Base-by-base conservation (phyloP, 2,329 filamentous ascomycete species). In the Claviceps sp. region DNA sequence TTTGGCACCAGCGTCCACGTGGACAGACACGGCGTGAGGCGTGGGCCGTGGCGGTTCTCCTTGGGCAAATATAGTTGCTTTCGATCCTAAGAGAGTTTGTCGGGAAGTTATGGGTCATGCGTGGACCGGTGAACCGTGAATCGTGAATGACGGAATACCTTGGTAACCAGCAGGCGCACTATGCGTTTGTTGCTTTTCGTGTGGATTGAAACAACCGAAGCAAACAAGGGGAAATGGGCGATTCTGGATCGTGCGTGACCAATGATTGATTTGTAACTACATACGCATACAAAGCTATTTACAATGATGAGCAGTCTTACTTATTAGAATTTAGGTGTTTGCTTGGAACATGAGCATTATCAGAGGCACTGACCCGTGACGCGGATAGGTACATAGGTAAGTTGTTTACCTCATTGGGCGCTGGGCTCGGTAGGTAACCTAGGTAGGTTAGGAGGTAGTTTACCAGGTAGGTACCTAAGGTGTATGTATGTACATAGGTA, bases 21-120 rank as follows among this genome's bases (percentile, higher is more conserved):
- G 19, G 68, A 72, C 60, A 67, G 66, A 11, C 63, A 73, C 56
- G 75, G 74, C 46, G 63, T 76, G 7, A 71, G 68, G 48, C 69
- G 72, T 11, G 75, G 74, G 2, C 73, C 73, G 3, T 77, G 73
- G 72, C 66, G 74, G 44, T 72, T 77, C 60, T 71, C 70, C 48
- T 64, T 75, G 43, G 71, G 73, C 55, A 69, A 65, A 45, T 76
- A 75, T 61, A 74, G 68, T 67, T 78, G 75, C 65, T 78, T 78
- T 68, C 52, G 52, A 41, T 46, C 49, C 22, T 50, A 17, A 44
- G 11, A 7, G 46, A 34, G 34, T 24, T 10, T 38, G 37, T 26
- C 47, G 47, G 19, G 34, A 38, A 19, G 19, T n/a, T 13, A n/a
- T 19, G 17, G 17, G 34, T 16, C 45, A 47, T 47, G 8, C 14